phyloP scores from a whole-genome alignment of 2,329 filamentous ascomycete genomes.

The Neonectria coccinea region DNA sequence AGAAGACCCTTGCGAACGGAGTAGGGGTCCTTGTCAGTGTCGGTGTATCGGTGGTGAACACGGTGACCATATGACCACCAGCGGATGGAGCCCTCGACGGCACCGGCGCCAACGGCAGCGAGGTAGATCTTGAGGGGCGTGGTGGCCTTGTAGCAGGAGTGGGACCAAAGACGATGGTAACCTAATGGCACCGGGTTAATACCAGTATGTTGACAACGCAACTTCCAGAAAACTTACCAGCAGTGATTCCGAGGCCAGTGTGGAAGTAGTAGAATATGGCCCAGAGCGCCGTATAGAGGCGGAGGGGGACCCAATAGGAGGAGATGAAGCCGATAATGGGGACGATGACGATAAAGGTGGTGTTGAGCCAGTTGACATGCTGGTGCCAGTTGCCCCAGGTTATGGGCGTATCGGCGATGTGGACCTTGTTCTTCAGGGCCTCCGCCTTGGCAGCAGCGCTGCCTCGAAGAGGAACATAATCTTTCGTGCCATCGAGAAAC shows the following conservation, averaged over 20 bases:
- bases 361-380: slow-evolving; percentile 95
- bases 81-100: slow-evolving; percentile 85
- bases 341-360: slow-evolving; percentile 81
- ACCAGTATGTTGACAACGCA: too few relatives aligned
- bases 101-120: slow-evolving; percentile 82
- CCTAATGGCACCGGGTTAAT: slow-evolving; percentile 30
- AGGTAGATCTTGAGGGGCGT: slow-evolving; percentile 84
- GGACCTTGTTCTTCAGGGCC: slow-evolving; percentile 55
- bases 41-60: slow-evolving; percentile 91
- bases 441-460: slow-evolving; percentile 35
- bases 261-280: slow-evolving; percentile 85
- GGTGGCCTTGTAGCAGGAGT: slow-evolving; percentile 83
- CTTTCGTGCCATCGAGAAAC: slow-evolving; percentile 66
- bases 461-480: slow-evolving; percentile 63
- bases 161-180: slow-evolving; percentile 82
- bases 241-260: slow-evolving; percentile 83
- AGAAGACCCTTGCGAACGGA: slow-evolving; percentile 88
- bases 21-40: slow-evolving; percentile 92
- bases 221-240: slow-evolving; percentile 62
- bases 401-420: slow-evolving; percentile 86
- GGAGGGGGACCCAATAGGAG: slow-evolving; percentile 82
- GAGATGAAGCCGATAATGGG: slow-evolving; percentile 79
- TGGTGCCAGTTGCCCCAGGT: slow-evolving; percentile 88
- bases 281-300: slow-evolving; percentile 78
- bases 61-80: slow-evolving; percentile 93